phyloP scores from a whole-genome alignment of 441 rosid species.

The Populus hybrid region DNA sequence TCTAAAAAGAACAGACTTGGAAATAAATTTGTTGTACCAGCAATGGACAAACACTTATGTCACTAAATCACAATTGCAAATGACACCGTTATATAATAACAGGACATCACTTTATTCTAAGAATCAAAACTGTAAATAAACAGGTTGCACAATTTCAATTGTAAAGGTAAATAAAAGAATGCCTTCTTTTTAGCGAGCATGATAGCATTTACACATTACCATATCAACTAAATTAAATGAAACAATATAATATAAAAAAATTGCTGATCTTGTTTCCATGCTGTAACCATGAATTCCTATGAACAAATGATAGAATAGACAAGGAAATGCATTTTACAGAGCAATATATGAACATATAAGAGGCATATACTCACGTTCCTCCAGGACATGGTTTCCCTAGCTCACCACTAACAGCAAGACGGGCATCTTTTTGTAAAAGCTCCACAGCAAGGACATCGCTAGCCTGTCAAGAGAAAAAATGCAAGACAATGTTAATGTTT shows the following conservation, averaged over 20 bases:
- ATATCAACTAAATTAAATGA: background rate
- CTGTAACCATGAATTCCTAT: background rate
- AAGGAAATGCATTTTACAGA: background rate
- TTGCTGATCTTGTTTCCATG: background rate
- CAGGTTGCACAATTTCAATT: background rate
- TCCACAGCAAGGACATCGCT: conserved; percentile 96
- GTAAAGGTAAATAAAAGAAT: background rate
- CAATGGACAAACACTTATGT: background rate
- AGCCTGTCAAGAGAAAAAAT: conserved; percentile 50
- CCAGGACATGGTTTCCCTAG: conserved; percentile 84
- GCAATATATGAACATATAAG: background rate
- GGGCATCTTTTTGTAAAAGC: conserved; percentile 93
- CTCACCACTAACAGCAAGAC: conserved; percentile 87
- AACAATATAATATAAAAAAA: background rate
- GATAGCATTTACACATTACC: background rate
- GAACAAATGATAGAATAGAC: background rate
- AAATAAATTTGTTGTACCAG: background rate
- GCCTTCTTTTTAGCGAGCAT: background rate
- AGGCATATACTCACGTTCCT: conserved; percentile 62
- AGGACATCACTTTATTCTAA: conserved; percentile 1
- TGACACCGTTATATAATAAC: background rate
- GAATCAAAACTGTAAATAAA: background rate
- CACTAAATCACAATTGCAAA: too few relatives aligned
- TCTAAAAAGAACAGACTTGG: background rate
- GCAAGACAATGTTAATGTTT: conserved; percentile 17